Conservation (phyloP, 163 green algal genomes). For the Chlorella variabilis region DNA sequence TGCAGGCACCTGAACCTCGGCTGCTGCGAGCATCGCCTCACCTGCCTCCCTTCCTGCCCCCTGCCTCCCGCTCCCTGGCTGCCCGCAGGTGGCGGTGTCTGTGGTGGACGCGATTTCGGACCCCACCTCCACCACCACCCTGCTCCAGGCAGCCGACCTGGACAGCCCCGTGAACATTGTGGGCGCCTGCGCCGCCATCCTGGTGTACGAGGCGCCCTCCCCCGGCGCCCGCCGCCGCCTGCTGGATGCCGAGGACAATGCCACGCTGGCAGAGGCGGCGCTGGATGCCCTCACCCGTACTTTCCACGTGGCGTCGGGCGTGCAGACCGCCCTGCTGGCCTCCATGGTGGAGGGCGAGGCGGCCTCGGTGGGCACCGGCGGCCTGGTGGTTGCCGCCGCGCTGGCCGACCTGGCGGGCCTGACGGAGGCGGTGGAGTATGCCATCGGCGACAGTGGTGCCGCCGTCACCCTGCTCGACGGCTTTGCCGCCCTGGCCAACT, state of each 20-base stretch:
- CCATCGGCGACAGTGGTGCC: slow-evolving; percentile 9
- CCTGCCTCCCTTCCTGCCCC: too few species aligned
- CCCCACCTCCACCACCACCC: too few species aligned
- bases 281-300: neutral
- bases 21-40: too few species aligned
- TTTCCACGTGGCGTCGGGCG: neutral
- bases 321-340: slow-evolving; percentile 5
- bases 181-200: neutral
- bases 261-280: neutral
- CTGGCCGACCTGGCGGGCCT: neutral
- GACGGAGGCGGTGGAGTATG: neutral
- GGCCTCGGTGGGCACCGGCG: neutral
- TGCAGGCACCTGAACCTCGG: too few species aligned
- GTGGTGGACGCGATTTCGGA: too few species aligned
- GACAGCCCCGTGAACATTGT: neutral
- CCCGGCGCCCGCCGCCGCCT: neutral
- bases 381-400: neutral
- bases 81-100: too few species aligned
- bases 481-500: neutral
- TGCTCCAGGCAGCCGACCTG: neutral
- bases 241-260: neutral
- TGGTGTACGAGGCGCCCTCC: neutral
- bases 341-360: neutral
- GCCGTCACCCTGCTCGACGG: neutral
- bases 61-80: too few species aligned